These are phyloP conservation scores for Hypoxylon sp. DNA, from an alignment of 2,329 filamentous ascomycete genomes.

Conservation along the genomic window DNA sequence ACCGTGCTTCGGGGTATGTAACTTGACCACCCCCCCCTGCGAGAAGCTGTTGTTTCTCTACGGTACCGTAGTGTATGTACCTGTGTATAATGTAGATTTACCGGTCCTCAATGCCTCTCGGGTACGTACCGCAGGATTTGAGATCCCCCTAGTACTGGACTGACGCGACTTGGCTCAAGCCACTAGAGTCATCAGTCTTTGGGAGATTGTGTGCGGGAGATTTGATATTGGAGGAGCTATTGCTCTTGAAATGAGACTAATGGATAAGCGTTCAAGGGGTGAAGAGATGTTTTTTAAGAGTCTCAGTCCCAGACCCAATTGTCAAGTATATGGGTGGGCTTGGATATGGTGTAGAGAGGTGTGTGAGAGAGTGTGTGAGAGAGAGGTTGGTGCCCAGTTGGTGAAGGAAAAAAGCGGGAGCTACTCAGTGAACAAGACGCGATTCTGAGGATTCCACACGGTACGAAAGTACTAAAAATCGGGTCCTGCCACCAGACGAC, in stretches of 20 bases:
- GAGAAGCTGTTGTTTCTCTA: constrained; percentile 14
- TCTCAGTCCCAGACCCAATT: background rate
- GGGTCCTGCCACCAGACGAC: constrained; percentile 33
- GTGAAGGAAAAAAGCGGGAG: constrained; percentile 25
- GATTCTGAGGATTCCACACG: constrained; percentile 34
- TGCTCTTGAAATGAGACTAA: constrained; percentile 33
- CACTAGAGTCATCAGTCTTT: constrained; percentile 8
- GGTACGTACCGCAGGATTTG: constrained; percentile 17
- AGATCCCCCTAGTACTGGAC: constrained; percentile 9
- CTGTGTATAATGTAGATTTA: background rate
- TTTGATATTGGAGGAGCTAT: constrained; percentile 35
- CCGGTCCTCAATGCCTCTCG: background rate
- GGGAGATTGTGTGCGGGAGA: constrained; percentile 14
- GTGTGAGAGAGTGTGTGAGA: background rate
- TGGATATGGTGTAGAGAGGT: constrained; percentile 1
- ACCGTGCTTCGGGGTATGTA: constrained; percentile 13
- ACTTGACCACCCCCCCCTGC: constrained; percentile 18
- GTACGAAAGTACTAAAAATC: constrained; percentile 29
- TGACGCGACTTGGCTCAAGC: constrained; percentile 26
- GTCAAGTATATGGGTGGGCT: background rate
- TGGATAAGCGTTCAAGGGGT: constrained; percentile 21
- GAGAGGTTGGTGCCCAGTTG: constrained; percentile 12
- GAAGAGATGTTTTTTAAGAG: constrained; percentile 10
- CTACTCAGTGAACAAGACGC: constrained; percentile 37
- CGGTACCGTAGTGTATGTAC: too few species aligned